A percentile compares a stretch with the other conserved stretches of the same genome.
phyloP scores from a whole-genome alignment of 768 basidiomycete genomes.

The Cystofilobasidium ferigula region DNA sequence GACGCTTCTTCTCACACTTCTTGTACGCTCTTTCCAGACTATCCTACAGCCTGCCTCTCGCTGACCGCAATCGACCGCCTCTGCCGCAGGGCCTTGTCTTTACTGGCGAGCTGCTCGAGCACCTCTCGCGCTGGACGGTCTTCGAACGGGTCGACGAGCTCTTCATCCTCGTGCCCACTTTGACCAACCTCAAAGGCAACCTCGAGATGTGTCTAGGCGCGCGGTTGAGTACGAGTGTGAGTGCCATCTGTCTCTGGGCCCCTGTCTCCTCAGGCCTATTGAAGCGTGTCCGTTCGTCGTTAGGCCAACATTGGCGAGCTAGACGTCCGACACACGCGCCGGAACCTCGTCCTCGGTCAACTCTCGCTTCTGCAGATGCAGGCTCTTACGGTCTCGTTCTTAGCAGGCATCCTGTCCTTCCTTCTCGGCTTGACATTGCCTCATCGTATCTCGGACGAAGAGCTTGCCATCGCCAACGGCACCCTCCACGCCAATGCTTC shows the following conservation, averaged over 20 bases:
- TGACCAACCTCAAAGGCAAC: slow-evolving; percentile 77
- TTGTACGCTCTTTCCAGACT: slow-evolving; percentile 32
- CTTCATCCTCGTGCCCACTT: slow-evolving; percentile 75
- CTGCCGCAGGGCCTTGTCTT: slow-evolving; percentile 56
- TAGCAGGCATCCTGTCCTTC: slow-evolving; percentile 70
- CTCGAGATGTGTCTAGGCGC: slow-evolving; percentile 98
- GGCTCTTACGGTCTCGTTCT: slow-evolving; percentile 73
- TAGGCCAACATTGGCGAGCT: slow-evolving; percentile 77
- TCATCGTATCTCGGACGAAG: slow-evolving; percentile 33
- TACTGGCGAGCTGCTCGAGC: slow-evolving; percentile 79
- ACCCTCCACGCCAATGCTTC: neutral
- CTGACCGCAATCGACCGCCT: neutral
- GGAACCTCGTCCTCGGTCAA: slow-evolving; percentile 65
- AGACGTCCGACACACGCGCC: slow-evolving; percentile 55
- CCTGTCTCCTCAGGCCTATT: neutral
- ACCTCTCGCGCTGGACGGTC: slow-evolving; percentile 82
- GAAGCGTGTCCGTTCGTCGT: too few species aligned
- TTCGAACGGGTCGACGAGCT: slow-evolving; percentile 86
- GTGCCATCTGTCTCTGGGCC: slow-evolving; percentile 12
- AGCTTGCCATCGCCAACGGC: slow-evolving; percentile 25
- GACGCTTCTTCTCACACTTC: slow-evolving; percentile 67
- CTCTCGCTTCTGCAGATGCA: slow-evolving; percentile 83
- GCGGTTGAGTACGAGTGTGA: slow-evolving; percentile 72
- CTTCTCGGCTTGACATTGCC: slow-evolving; percentile 49
- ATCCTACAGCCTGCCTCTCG: too few species aligned